Percentiles rank a stretch among this genome's conserved stretches.
Evolutionary conservation across 2,329 filamentous ascomycete species (phyloP).

Genomic region (Fusarium albidum): DNA sequence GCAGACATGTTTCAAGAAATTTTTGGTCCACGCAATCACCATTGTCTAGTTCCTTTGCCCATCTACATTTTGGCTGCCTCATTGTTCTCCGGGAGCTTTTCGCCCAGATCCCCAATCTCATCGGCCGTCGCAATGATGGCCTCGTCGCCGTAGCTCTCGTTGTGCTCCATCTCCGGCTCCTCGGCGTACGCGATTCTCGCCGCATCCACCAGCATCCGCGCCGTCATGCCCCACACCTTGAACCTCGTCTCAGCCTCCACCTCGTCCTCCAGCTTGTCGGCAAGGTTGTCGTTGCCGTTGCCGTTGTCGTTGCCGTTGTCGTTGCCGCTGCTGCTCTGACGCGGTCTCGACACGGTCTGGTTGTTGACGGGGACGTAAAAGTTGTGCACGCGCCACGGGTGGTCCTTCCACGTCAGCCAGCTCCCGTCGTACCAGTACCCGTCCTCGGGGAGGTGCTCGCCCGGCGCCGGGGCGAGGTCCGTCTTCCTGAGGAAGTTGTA

Average conservation of each 20-base stretch:
- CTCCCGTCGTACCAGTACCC: conserved; percentile 84
- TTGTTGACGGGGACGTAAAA: conserved; percentile 86
- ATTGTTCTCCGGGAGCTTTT: conserved; percentile 42
- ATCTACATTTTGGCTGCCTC: conserved; percentile 46
- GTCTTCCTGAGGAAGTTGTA: conserved; percentile 76
- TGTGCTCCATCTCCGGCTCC: conserved; percentile 84
- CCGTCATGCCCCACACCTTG: conserved; percentile 95
- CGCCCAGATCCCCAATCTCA: conserved; percentile 56
- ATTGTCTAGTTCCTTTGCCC: no score
- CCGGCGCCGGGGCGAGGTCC: conserved; percentile 60
- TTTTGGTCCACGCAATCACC: neutral
- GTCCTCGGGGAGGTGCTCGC: conserved; percentile 51
- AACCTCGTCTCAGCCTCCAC: conserved; percentile 66
- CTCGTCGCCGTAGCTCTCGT: conserved; percentile 61
- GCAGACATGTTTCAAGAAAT: neutral
- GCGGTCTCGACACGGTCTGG: conserved; percentile 72
- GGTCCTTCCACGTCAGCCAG: conserved; percentile 83
- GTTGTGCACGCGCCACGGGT: conserved; percentile 86
- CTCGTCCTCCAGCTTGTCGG: conserved; percentile 56
- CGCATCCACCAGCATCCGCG: conserved; percentile 86
- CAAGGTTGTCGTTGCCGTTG: conserved; percentile 53
- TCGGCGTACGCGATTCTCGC: conserved; percentile 84
- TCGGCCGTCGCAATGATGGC: conserved; percentile 57
- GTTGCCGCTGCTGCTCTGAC: conserved; percentile 45
- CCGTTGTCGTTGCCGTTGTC: no score